Base-by-base conservation (phyloP, 805 yeast genomes). In the Candida sanyiensis region DNA sequence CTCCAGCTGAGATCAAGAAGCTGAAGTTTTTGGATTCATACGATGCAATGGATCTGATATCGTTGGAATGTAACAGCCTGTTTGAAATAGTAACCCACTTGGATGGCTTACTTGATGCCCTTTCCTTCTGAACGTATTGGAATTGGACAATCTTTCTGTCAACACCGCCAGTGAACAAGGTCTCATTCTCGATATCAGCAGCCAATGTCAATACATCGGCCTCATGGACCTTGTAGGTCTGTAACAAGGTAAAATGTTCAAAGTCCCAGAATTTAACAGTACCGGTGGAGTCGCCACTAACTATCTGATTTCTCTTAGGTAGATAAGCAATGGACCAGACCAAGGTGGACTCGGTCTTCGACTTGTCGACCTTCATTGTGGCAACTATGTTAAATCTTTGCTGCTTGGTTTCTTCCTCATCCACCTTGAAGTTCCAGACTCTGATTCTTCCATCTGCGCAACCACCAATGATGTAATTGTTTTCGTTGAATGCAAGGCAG, bases 231-330 rank as follows among this genome's bases (percentile, higher is more conserved):
- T 77, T 73, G 59, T 87, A 88, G 18, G 83, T 77, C 60, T 90
- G 97, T 37, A 77, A 67, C 43, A 93, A 65, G 1, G 96, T 80
- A 49, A 78, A 79, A 49, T 76, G 80, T 34, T 75, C 72, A 46
- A 82, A 68, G 53, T 90, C 96, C 99, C 99, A 93, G 47, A 93
- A 73, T 61, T 90, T 90, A 37, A 93, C 75, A 7, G 84, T 72
- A 2, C 99, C 99, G 1, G 97, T 90, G 6, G 97, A 88, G 63
- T 93, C 99, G 39, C 97, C 98, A 44, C 88, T 78, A n/a, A 86
- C 94, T 42, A 93, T 72, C 58, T 87, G 95, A 39, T 75, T 69
- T 35, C 73, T 72, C 29, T 66, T 57, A 5, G 82, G 77, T 42
- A 89, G 63, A 23, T 79, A 78, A 32, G 71, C 50, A 1, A 93